phyloP scores from a whole-genome alignment of 2,329 filamentous ascomycete species.

The Sporothrix euskadiensis region DNA sequence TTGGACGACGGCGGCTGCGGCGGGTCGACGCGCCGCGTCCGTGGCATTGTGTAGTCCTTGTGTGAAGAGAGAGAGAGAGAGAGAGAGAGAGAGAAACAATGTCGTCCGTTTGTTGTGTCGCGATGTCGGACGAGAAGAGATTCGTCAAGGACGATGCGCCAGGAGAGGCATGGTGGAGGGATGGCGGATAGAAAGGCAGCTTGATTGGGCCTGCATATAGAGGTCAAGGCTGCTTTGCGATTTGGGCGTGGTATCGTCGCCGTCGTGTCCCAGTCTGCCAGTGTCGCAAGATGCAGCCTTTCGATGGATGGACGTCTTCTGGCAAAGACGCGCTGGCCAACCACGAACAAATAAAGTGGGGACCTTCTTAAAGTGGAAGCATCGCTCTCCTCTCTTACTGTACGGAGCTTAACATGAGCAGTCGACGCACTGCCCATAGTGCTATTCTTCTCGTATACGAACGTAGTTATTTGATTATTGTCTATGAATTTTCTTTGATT shows the following conservation, averaged over 20 bases:
- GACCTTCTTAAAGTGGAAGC: neutral
- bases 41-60: conserved; percentile 6
- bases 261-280: neutral
- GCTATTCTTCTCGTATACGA: neutral
- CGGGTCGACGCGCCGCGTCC: conserved; percentile 16
- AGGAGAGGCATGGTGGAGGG: neutral
- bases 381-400: too few relatives aligned
- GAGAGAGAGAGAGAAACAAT: neutral
- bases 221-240: too few relatives aligned
- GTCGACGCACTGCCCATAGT: neutral
- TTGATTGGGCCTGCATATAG: too few relatives aligned
- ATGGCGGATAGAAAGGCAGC: neutral
- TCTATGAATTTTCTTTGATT: neutral
- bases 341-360: conserved; percentile 16
- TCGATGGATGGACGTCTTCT: neutral
- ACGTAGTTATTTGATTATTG: neutral
- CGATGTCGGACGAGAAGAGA: neutral
- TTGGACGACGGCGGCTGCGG: neutral
- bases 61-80: neutral
- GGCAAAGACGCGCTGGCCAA: neutral
- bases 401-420: neutral
- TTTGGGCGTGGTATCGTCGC: neutral
- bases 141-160: neutral
- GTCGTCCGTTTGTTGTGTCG: neutral
- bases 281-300: neutral